Percentiles rank a stretch among this genome's conserved stretches.
phyloP scores from a whole-genome alignment of 441 rosid species.

The Populus trichocarpa region DNA sequence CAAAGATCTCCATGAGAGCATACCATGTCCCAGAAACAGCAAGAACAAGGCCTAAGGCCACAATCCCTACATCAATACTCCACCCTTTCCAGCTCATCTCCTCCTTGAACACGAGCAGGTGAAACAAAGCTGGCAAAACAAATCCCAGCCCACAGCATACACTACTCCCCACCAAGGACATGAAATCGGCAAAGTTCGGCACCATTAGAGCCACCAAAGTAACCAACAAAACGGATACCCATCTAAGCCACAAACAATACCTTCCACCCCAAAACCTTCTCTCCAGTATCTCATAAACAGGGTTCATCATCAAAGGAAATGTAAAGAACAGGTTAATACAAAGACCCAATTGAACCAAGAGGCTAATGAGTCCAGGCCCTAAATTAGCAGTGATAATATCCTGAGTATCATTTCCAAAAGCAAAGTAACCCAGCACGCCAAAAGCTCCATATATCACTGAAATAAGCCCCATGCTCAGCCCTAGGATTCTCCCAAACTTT shows the following conservation, averaged over 20 bases:
- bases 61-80: constrained; percentile 43
- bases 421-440: constrained; percentile 73
- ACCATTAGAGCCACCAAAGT: constrained; percentile 61
- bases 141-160: constrained; percentile 73
- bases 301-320: constrained; percentile 85
- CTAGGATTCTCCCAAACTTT: constrained; percentile 53
- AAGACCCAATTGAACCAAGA: constrained; percentile 60
- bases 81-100: constrained; percentile 54
- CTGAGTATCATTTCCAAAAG: constrained; percentile 59
- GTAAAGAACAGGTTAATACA: constrained; percentile 78
- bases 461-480: constrained; percentile 47
- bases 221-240: constrained; percentile 58
- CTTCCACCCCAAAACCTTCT: constrained; percentile 51
- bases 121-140: constrained; percentile 69
- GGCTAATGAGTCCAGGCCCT: constrained; percentile 52
- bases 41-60: constrained; percentile 45
- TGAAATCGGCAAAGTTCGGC: constrained; percentile 78
- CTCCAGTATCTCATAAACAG: constrained; percentile 75
- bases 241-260: constrained; percentile 71
- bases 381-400: constrained; percentile 73
- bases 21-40: constrained; percentile 67
- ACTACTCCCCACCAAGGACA: constrained; percentile 79
- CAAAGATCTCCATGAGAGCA: constrained; percentile 56
- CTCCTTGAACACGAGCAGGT: constrained; percentile 65
- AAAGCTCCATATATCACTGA: constrained; percentile 55